phyloP scores from a whole-genome alignment of 352 stramenopile species.

The Globisporangium polare region DNA sequence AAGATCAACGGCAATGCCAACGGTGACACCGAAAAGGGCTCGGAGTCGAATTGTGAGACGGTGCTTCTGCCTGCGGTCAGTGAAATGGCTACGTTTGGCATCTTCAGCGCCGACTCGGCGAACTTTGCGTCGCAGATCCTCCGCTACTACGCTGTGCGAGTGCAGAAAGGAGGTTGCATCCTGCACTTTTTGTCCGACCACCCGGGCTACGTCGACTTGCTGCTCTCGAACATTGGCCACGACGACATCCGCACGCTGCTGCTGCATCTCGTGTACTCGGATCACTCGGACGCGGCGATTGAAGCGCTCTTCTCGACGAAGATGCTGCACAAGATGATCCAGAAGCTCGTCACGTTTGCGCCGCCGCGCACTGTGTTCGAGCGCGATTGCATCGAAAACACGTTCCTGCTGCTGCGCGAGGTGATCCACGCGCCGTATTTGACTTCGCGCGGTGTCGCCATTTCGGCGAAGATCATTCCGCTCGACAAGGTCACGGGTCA shows the following conservation, averaged over 20 bases:
- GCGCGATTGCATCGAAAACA: constrained; percentile 78
- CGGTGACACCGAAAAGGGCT: constrained; percentile 30
- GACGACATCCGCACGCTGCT: constrained; percentile 77
- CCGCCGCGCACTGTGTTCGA: constrained; percentile 70
- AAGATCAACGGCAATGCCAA: not conserved
- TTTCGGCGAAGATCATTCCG: constrained; percentile 85
- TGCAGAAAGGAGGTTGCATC: constrained; percentile 75
- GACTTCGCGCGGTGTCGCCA: constrained; percentile 70
- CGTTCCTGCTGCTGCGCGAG: constrained; percentile 71
- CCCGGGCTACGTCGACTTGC: constrained; percentile 54
- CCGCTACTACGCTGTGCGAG: constrained; percentile 75
- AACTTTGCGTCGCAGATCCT: constrained; percentile 81
- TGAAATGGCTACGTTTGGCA: constrained; percentile 46
- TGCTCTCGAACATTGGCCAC: constrained; percentile 78
- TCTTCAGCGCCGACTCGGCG: constrained; percentile 74
- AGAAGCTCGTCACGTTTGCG: constrained; percentile 71
- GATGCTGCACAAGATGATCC: constrained; percentile 73
- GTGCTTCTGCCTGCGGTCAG: constrained; percentile 35
- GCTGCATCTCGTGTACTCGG: constrained; percentile 79
- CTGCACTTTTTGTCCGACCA: constrained; percentile 62
- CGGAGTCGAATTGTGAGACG: constrained; percentile 25
- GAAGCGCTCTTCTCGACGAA: constrained; percentile 63
- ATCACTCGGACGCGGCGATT: constrained; percentile 77
- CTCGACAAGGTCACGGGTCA: constrained; percentile 83
- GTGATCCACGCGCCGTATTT: constrained; percentile 84